Conservation (phyloP, 176 grass and related monocot species). For the Triticum monococcum region DNA sequence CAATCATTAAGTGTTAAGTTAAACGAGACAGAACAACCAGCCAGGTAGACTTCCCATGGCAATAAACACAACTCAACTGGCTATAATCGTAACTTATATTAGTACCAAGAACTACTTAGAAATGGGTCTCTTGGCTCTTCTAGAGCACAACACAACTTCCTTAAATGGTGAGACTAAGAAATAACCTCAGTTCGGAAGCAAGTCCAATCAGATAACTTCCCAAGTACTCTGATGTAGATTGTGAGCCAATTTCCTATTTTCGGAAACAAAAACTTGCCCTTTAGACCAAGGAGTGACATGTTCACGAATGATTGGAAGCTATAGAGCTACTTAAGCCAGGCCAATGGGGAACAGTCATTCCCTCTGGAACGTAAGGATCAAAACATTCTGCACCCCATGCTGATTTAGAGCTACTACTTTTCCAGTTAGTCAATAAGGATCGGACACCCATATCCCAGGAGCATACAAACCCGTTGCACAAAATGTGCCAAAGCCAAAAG, state of each 20-base stretch:
- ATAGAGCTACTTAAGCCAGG: not conserved
- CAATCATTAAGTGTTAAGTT: not conserved
- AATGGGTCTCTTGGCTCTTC: not conserved
- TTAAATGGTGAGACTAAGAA: not conserved
- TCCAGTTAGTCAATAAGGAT: not conserved
- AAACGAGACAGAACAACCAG: not conserved
- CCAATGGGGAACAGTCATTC: not conserved
- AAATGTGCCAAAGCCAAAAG: not conserved
- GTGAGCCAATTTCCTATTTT: not conserved
- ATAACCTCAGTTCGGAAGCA: not conserved
- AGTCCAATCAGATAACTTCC: constrained; percentile 15
- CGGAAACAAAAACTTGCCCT: not conserved
- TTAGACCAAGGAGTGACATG: not conserved
- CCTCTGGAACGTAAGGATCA: not conserved
- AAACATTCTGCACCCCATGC: not conserved
- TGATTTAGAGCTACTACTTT: not conserved
- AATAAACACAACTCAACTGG: not conserved
- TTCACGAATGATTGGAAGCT: constrained; percentile 7
- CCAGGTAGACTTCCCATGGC: constrained; percentile 25
- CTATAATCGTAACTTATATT: not conserved
- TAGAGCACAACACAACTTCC: not conserved
- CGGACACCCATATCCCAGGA: constrained; percentile 1
- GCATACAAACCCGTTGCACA: not conserved
- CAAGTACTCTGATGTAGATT: not conserved
- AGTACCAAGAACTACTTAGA: not conserved